Evolutionary conservation across 139 green algal species (phyloP).

Genomic region (Protoeuglena noctilucae): DNA sequence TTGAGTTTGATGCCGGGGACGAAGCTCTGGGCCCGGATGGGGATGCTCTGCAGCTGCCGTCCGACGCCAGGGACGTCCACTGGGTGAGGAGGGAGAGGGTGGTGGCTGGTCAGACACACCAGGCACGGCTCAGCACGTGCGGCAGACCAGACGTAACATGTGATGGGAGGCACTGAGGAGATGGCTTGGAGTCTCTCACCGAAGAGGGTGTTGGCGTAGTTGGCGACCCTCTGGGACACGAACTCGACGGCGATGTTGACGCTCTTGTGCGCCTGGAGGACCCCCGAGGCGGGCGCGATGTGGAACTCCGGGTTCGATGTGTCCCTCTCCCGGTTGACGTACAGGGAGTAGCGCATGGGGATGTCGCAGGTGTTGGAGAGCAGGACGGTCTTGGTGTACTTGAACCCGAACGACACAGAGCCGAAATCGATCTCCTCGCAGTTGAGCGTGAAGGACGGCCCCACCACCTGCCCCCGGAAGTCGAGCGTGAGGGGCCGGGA

Average conservation of each 20-base stretch:
- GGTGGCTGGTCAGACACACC: no score
- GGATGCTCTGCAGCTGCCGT: conserved; percentile 15
- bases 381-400: conserved; percentile 41
- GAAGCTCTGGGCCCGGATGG: conserved; percentile 37
- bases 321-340: background rate
- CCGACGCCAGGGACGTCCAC: conserved; percentile 47
- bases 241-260: conserved; percentile 41
- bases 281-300: conserved; percentile 29
- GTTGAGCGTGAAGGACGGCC: conserved; percentile 45
- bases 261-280: conserved; percentile 34
- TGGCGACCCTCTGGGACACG: conserved; percentile 10
- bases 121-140: no score
- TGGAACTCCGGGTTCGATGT: conserved; percentile 23
- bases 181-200: no score
- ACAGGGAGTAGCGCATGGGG: conserved; percentile 45
- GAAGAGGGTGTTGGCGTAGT: conserved; percentile 10
- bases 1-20: conserved; percentile 41
- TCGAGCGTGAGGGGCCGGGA: conserved; percentile 33
- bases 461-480: conserved; percentile 46
- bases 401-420: conserved; percentile 53
- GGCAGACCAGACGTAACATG: conserved; percentile 20
- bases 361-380: conserved; percentile 59
- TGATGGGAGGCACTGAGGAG: background rate
- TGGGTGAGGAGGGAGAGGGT: no score
- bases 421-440: conserved; percentile 45